A percentile compares a stretch with the other conserved stretches of the same genome.
phyloP scores from a whole-genome alignment of 768 basidiomycete species.

The Filobasidium wieringae region DNA sequence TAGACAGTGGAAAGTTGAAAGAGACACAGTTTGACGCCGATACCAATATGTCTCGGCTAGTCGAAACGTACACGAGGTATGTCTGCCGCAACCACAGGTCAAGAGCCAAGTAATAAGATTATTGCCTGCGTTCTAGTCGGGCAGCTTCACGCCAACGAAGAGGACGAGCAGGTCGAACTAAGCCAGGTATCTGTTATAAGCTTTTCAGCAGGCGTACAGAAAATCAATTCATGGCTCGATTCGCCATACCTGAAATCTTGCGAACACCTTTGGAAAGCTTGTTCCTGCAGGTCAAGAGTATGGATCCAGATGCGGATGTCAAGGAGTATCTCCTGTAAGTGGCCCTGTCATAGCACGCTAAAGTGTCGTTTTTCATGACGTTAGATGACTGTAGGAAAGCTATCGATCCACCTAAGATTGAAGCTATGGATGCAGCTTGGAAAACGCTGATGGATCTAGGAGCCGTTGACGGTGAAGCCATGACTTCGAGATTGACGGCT shows the following conservation, averaged over 20 bases:
- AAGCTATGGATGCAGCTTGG: constrained; percentile 68
- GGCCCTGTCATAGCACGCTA: too few species aligned
- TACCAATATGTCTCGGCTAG: constrained; percentile 59
- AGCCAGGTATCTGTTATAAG: constrained; percentile 58
- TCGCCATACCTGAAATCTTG: constrained; percentile 76
- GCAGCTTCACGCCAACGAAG: constrained; percentile 74
- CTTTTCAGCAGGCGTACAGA: constrained; percentile 68
- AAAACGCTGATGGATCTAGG: constrained; percentile 61
- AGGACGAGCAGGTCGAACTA: constrained; percentile 80
- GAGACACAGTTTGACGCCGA: constrained; percentile 63
- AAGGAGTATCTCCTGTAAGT: constrained; percentile 44
- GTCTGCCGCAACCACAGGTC: not conserved
- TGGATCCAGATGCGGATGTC: constrained; percentile 64
- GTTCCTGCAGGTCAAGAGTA: constrained; percentile 67
- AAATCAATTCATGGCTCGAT: constrained; percentile 51
- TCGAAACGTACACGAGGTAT: constrained; percentile 53
- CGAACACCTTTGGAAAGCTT: constrained; percentile 75
- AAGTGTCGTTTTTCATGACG: not conserved
- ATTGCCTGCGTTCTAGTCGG: constrained; percentile 30
- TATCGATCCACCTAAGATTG: constrained; percentile 67
- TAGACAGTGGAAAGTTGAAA: constrained; percentile 76
- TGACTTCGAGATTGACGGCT: constrained; percentile 53
- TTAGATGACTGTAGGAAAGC: constrained; percentile 44
- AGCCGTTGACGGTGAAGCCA: constrained; percentile 51
- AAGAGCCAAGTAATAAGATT: too few species aligned